These are phyloP conservation scores for Zanthoxylum bungeanum DNA, from an alignment of 345 rosid genomes.

Conservation along the genomic window DNA sequence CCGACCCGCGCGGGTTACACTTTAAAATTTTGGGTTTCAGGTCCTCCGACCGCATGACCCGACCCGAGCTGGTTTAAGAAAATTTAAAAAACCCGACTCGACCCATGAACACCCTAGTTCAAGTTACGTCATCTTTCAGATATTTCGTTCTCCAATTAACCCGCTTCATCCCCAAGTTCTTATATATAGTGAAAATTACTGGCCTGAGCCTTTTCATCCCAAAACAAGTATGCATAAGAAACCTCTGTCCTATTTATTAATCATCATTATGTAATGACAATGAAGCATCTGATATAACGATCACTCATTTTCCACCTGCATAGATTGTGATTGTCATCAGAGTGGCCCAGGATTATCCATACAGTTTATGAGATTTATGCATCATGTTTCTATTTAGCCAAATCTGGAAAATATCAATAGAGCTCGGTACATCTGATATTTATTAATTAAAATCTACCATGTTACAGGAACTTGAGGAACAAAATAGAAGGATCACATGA, in stretches of 20 bases:
- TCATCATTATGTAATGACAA: too few species aligned
- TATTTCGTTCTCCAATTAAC: neutral
- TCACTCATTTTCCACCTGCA: too few species aligned
- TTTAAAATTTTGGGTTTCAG: too few species aligned
- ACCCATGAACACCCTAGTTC: too few species aligned
- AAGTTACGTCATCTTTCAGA: too few species aligned
- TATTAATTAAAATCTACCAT: constrained; percentile 1
- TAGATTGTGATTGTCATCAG: neutral
- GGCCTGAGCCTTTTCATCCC: neutral
- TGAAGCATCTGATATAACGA: too few species aligned
- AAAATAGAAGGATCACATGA: constrained; percentile 64
- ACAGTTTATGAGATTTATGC: neutral
- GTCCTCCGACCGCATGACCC: too few species aligned
- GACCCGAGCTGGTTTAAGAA: too few species aligned
- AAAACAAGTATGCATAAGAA: neutral
- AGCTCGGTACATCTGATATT: neutral
- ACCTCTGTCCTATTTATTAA: neutral
- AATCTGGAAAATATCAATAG: neutral
- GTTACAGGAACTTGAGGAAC: constrained; percentile 47
- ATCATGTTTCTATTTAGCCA: neutral
- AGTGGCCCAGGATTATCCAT: neutral
- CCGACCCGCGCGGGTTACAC: too few species aligned
- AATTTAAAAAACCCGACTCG: too few species aligned
- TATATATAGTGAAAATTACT: neutral
- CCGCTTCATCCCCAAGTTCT: neutral